Conservation (phyloP, 2,329 filamentous ascomycete species). For the Macroventuria anomochaeta region DNA sequence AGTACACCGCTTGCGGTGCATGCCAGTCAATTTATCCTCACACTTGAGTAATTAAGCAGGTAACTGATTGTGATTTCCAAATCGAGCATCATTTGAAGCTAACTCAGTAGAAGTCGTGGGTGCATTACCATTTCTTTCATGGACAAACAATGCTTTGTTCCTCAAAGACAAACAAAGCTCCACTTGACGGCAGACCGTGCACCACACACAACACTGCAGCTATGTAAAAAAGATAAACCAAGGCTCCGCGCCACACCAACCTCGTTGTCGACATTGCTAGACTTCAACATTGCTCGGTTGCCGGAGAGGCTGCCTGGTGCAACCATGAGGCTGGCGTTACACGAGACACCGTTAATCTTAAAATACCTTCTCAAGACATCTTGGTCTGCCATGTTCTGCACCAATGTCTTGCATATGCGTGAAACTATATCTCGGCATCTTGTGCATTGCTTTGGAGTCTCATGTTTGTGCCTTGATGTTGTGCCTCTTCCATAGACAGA, state of each 20-base stretch:
- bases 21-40: too few relatives aligned
- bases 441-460: not conserved
- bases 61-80: too few relatives aligned
- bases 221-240: not conserved
- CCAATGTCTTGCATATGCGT: not conserved
- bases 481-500: too few relatives aligned
- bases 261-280: not conserved
- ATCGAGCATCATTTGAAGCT: too few relatives aligned
- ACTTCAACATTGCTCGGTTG: not conserved
- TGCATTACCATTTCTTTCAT: not conserved
- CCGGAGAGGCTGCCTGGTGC: constrained; percentile 10
- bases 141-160: constrained; percentile 1
- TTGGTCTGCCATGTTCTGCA: not conserved
- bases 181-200: not conserved
- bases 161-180: not conserved
- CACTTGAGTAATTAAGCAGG: too few relatives aligned
- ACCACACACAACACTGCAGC: not conserved
- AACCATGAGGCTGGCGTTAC: constrained; percentile 10
- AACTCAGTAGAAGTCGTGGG: not conserved
- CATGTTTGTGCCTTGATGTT: not conserved
- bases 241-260: constrained; percentile 7
- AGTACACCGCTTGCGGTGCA: too few relatives aligned
- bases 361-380: constrained; percentile 2
- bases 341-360: constrained; percentile 6
- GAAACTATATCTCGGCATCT: too few relatives aligned